Evolutionary conservation across 2,329 filamentous ascomycete genomes (phyloP).

Genomic region (Tolypocladium cylindrosporum): DNA sequence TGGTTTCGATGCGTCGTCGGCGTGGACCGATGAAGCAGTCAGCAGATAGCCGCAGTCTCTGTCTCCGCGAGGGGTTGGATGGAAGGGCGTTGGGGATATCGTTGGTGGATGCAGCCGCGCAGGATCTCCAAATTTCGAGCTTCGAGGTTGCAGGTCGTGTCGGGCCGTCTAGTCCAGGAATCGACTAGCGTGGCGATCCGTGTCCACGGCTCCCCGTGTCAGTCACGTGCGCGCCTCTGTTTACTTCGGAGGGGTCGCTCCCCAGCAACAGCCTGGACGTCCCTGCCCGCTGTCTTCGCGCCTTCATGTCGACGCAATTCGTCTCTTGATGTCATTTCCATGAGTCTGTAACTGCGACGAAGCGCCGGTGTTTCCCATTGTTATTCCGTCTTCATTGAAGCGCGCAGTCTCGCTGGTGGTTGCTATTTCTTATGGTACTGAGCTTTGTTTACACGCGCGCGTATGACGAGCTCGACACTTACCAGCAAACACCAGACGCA

Average conservation of each 20-base stretch:
- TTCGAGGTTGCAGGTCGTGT: neutral
- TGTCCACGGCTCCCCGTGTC: neutral
- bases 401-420: neutral
- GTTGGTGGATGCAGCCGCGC: neutral
- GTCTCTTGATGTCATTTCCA: constrained; percentile 15
- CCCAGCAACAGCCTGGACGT: constrained; percentile 14
- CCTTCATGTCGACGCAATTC: constrained; percentile 1
- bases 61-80: neutral
- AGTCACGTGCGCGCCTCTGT: constrained; percentile 15
- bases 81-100: neutral
- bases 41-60: neutral
- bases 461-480: neutral
- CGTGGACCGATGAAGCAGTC: neutral
- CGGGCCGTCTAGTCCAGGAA: neutral
- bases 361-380: constrained; percentile 13
- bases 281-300: neutral
- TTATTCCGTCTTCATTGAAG: constrained; percentile 6
- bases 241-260: constrained; percentile 16
- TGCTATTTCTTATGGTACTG: neutral
- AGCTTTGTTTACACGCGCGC: constrained; percentile 14
- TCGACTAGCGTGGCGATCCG: neutral
- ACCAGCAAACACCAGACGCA: neutral
- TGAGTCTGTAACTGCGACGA: constrained; percentile 11
- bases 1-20: neutral
- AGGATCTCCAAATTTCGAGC: constrained; percentile 1